Evolutionary conservation across 2,329 filamentous ascomycete species (phyloP).

Genomic region (Microcyclosporella mali): DNA sequence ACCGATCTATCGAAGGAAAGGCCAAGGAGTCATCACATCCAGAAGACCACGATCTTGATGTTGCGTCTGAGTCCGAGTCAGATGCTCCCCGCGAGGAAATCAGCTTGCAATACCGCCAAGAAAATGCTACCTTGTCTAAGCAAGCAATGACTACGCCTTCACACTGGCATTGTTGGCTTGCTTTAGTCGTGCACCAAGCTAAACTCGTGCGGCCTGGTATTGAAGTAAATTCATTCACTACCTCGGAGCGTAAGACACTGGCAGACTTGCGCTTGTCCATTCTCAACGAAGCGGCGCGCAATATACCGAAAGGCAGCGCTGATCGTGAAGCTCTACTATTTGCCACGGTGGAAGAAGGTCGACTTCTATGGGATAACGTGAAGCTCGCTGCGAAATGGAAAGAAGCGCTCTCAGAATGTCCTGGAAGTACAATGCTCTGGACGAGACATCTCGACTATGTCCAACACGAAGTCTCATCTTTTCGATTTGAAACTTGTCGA

Average conservation of each 20-base stretch:
- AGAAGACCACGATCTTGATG: constrained; percentile 35
- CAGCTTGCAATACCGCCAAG: constrained; percentile 39
- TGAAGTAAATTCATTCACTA: constrained; percentile 44
- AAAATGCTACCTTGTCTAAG: constrained; percentile 56
- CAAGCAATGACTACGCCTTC: constrained; percentile 59
- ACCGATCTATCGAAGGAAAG: constrained; percentile 35
- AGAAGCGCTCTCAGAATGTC: constrained; percentile 51
- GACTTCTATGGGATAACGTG: constrained; percentile 64
- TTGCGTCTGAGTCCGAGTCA: constrained; percentile 26
- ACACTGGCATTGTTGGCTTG: constrained; percentile 68
- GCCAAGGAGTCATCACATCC: constrained; percentile 17
- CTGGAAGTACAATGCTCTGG: constrained; percentile 62
- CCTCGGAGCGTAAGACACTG: constrained; percentile 60
- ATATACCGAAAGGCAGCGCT: constrained; percentile 40
- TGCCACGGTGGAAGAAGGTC: constrained; percentile 66
- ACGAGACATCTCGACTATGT: constrained; percentile 63
- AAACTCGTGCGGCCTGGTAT: constrained; percentile 50
- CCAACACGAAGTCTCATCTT: constrained; percentile 60
- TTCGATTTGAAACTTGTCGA: constrained; percentile 62
- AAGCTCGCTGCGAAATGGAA: constrained; percentile 61
- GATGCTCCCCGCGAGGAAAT: constrained; percentile 8
- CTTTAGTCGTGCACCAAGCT: constrained; percentile 74
- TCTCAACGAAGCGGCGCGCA: constrained; percentile 67
- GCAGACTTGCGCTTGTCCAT: constrained; percentile 75
- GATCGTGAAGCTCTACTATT: constrained; percentile 58